These are phyloP conservation scores for Bretziella fagacearum DNA, from an alignment of 2,329 filamentous ascomycete genomes.

Conservation along the genomic window DNA sequence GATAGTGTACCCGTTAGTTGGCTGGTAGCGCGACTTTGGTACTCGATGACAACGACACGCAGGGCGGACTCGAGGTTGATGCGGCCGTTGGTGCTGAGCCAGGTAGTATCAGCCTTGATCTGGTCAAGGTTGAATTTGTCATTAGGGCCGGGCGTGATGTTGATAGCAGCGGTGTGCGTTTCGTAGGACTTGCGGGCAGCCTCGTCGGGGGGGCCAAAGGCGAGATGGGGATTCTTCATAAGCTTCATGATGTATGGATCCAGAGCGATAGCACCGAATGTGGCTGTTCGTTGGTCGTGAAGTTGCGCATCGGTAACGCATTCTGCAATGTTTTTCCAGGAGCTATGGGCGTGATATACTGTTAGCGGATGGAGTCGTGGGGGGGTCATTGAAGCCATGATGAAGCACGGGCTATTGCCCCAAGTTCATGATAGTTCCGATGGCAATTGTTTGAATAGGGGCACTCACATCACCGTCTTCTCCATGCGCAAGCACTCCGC, in stretches of 20 bases:
- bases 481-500: constrained; percentile 72
- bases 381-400: too few species aligned
- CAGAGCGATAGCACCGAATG: constrained; percentile 51
- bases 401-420: too few species aligned
- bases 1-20: constrained; percentile 58
- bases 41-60: constrained; percentile 64
- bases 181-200: constrained; percentile 58
- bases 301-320: constrained; percentile 40
- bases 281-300: constrained; percentile 34
- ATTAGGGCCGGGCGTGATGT: constrained; percentile 52
- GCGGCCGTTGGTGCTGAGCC: constrained; percentile 62
- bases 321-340: constrained; percentile 43
- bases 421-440: too few species aligned
- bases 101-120: constrained; percentile 71
- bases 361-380: constrained; percentile 13
- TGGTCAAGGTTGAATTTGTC: constrained; percentile 55
- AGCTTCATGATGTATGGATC: constrained; percentile 51
- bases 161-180: constrained; percentile 71
- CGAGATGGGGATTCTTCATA: constrained; percentile 49
- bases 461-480: constrained; percentile 57
- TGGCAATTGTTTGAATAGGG: too few species aligned
- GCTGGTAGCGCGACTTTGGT: constrained; percentile 59
- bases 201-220: constrained; percentile 45
- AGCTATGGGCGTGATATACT: constrained; percentile 26
- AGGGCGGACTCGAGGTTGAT: constrained; percentile 73